Conservation (phyloP, 1,139 yeast species). For the Pichia sorboxylosa region DNA sequence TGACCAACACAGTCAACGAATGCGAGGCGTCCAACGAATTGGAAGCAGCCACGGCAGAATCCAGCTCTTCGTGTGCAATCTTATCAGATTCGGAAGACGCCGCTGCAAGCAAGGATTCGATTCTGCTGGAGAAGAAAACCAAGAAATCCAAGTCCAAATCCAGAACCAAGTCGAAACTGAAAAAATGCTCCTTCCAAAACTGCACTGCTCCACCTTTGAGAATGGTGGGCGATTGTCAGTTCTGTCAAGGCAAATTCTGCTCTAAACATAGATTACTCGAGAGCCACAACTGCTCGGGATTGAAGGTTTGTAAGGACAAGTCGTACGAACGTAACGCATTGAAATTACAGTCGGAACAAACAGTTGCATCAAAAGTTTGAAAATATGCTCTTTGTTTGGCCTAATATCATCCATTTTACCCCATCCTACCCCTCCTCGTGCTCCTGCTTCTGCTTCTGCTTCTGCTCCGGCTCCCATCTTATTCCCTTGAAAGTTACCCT, state of each 20-base stretch:
- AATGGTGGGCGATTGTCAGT: constrained; percentile 81
- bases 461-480: neutral
- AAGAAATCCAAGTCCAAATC: constrained; percentile 23
- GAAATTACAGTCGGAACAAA: constrained; percentile 35
- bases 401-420: neutral
- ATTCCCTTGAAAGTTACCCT: neutral
- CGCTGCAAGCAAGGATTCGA: constrained; percentile 11
- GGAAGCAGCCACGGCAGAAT: neutral
- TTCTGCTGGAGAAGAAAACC: constrained; percentile 7
- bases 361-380: constrained; percentile 33
- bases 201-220: constrained; percentile 65
- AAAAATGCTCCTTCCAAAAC: constrained; percentile 45
- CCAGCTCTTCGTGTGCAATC: constrained; percentile 8
- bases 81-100: constrained; percentile 10
- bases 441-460: neutral
- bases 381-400: neutral
- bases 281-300: constrained; percentile 71
- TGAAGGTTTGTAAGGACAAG: constrained; percentile 69
- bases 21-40: neutral
- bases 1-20: constrained; percentile 23
- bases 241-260: constrained; percentile 79
- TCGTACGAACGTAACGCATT: constrained; percentile 52
- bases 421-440: neutral
- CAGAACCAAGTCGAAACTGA: constrained; percentile 36
- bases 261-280: constrained; percentile 80